phyloP scores from a whole-genome alignment of 202 grass and related monocot genomes.

The Carex arenaria region DNA sequence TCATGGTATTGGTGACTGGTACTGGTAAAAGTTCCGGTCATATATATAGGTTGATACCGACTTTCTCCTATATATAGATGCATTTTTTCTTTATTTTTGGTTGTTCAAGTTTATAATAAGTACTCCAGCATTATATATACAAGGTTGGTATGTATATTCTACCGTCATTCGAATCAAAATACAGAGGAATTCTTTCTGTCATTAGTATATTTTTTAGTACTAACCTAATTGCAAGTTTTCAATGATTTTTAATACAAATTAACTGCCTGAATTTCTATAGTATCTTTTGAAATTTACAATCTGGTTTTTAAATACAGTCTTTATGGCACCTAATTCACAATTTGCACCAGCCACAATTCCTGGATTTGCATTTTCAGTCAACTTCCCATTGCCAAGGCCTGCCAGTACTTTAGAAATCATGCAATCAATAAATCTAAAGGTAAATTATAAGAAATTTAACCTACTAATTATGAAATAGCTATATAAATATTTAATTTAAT shows the following conservation, averaged over 20 bases:
- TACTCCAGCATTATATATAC: neutral
- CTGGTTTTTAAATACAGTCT: conserved; percentile 10
- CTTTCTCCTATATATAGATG: neutral
- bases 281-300: neutral
- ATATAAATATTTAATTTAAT: neutral
- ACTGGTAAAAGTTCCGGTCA: neutral
- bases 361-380: conserved; percentile 11
- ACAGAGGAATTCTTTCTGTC: neutral
- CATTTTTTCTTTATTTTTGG: neutral
- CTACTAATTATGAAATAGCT: neutral
- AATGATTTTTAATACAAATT: neutral
- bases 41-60: neutral
- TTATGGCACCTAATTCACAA: conserved; percentile 1
- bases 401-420: neutral
- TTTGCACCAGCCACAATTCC: neutral
- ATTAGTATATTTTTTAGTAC: neutral
- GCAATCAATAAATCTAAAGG: conserved; percentile 15
- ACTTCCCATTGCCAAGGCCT: conserved; percentile 2
- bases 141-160: neutral
- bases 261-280: neutral
- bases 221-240: neutral
- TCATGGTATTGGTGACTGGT: neutral
- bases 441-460: neutral
- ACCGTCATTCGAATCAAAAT: neutral
- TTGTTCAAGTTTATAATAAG: neutral